These are phyloP conservation scores for Nicotiana tabacum DNA, from an alignment of 257 asterid species.

Conservation along the genomic window DNA sequence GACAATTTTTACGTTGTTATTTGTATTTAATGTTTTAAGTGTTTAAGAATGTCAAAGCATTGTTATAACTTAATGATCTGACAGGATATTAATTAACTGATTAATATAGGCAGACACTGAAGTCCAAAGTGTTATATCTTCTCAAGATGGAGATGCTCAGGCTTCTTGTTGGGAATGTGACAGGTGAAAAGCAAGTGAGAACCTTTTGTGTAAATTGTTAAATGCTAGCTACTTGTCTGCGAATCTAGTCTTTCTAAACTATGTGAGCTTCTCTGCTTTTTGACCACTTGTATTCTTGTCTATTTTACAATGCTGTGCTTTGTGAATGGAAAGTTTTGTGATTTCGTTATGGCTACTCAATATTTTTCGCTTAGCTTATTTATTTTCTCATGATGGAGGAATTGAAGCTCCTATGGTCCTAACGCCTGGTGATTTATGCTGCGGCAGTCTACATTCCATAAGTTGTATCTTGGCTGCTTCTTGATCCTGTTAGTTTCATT, in stretches of 20 bases:
- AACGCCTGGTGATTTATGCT: background rate
- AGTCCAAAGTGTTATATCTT: conserved; percentile 31
- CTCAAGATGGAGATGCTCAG: conserved; percentile 33
- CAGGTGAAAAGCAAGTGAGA: conserved; percentile 61
- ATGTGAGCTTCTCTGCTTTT: background rate
- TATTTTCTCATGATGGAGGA: conserved; percentile 1
- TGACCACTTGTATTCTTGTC: conserved; percentile 3
- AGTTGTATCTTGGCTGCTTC: background rate
- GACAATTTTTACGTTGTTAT: conserved; percentile 21
- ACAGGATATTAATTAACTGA: conserved; percentile 12
- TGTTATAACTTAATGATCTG: conserved; percentile 12
- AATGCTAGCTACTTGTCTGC: conserved; percentile 15
- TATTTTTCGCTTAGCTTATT: too few species aligned
- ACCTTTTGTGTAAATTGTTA: conserved; percentile 20
- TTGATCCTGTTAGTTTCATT: too few species aligned
- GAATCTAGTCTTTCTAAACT: background rate
- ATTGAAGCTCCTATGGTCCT: background rate
- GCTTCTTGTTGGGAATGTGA: conserved; percentile 29
- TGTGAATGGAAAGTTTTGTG: background rate
- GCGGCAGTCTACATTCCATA: background rate
- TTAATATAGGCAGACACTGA: conserved; percentile 39
- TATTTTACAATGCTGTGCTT: background rate
- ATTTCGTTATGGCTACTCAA: background rate
- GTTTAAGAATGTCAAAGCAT: background rate
- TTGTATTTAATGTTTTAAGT: conserved; percentile 9